Evolutionary conservation across 441 rosid genomes (phyloP), one percentile per base, ranked within the genome.

Genomic region (Biscutella laevigata): DNA sequence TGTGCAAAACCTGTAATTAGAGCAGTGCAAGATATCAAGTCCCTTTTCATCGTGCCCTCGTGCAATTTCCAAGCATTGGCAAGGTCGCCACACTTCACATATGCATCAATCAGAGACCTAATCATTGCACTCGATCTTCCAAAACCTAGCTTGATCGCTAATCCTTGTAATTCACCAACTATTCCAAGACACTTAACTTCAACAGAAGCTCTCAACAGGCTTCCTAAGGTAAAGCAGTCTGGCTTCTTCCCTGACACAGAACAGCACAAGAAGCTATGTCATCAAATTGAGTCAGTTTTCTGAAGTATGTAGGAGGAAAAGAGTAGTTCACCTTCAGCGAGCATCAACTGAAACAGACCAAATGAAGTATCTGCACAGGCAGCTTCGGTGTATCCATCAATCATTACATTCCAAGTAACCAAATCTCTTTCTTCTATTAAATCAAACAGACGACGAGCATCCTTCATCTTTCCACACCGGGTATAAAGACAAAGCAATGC

Each of bases 401-500:
- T 78, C 76, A 81, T 71, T 15, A 68, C 64, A 66, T 84, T 84
- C 96, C 86, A 84, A 20, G 80, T 68, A 57, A 82, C 81, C 58
- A 72, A 28, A 62, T 84, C 91, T 71, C 52, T 81, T 47, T 51
- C 49, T 27, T 55, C 4, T 80, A 80, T 72, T 4, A 34, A 64
- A 59, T 74, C 64, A 61, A 87, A 84, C 69, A 84, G 61, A 59
- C 42, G 57, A 35, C 66, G 46, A 8, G 68, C 84, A 25, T 71
- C 78, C 29, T 65, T 72, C 72, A 81, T 71, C 54, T 66, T 65
- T 39, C 91, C 84, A 58, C 81, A 82, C 65, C 76, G 72, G 0
- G 81, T 69, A 34, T 82, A 75, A 62, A 84, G 70, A 79, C 71
- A 82, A 70, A 78, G 75, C 57, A 88, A 65, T n/a, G 81, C 91